Conservation (phyloP, 2,329 filamentous ascomycete species). For the Pestalotiopsis sp. region DNA sequence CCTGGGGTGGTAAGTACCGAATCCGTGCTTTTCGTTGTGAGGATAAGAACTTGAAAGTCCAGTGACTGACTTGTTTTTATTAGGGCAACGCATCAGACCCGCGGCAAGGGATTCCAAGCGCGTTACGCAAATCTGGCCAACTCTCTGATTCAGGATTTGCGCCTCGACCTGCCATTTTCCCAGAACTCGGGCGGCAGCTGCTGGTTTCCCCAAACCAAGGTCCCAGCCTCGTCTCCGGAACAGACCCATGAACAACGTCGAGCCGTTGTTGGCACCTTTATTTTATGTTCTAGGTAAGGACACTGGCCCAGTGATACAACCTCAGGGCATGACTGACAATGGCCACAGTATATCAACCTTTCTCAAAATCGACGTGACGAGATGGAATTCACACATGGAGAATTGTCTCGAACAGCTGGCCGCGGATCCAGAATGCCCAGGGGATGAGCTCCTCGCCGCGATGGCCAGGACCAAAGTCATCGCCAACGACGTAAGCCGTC, state of each 20-base stretch:
- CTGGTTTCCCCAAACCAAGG: slow-evolving; percentile 11
- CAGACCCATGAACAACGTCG: slow-evolving; percentile 23
- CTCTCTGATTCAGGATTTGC: slow-evolving; percentile 48
- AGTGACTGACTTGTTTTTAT: slow-evolving; percentile 13
- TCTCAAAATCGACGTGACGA: slow-evolving; percentile 35
- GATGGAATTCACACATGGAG: slow-evolving; percentile 63
- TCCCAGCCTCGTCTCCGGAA: not conserved
- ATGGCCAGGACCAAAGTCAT: slow-evolving; percentile 27
- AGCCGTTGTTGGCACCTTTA: slow-evolving; percentile 19
- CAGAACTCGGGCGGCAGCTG: slow-evolving; percentile 20
- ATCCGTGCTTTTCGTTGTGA: not conserved
- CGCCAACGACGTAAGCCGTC: slow-evolving; percentile 25
- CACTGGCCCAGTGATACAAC: not conserved
- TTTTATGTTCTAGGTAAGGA: slow-evolving; percentile 9
- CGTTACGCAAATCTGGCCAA: slow-evolving; percentile 45
- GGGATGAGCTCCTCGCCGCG: slow-evolving; percentile 51
- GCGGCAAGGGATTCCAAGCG: slow-evolving; percentile 46
- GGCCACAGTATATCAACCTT: slow-evolving; percentile 26
- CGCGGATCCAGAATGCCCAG: slow-evolving; percentile 46
- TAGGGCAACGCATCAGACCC: slow-evolving; percentile 39
- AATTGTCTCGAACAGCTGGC: slow-evolving; percentile 54
- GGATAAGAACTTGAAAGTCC: not conserved
- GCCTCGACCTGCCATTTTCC: slow-evolving; percentile 37
- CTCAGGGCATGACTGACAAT: not conserved
- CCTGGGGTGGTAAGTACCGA: slow-evolving; percentile 45